Evolutionary conservation across 805 yeast genomes (phyloP).

Genomic region (Starmerella floris): DNA sequence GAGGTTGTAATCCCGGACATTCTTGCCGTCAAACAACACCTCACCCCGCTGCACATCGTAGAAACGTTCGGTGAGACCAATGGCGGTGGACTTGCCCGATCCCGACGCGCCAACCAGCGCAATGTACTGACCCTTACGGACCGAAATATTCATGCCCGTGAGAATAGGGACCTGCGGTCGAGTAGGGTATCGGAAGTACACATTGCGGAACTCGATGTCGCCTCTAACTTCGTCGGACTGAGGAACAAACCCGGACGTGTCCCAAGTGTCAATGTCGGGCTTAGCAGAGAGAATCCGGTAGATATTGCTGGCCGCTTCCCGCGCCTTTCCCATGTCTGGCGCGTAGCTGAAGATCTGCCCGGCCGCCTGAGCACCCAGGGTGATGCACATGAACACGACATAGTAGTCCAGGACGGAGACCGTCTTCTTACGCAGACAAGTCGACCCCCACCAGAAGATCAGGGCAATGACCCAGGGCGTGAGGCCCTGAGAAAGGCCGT

Average conservation of each 20-base stretch:
- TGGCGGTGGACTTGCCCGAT: conserved; percentile 48
- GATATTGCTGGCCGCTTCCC: conserved; percentile 28
- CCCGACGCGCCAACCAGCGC: conserved; percentile 61
- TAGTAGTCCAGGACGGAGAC: conserved; percentile 28
- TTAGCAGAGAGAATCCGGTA: conserved; percentile 25
- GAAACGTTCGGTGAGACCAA: conserved; percentile 38
- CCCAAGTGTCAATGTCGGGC: conserved; percentile 28
- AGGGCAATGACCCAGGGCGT: conserved; percentile 32
- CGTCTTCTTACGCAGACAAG: conserved; percentile 25
- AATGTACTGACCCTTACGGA: conserved; percentile 41
- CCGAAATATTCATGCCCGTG: conserved; percentile 35
- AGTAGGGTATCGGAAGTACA: conserved; percentile 53
- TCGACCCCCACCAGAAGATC: conserved; percentile 34
- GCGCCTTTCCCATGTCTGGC: conserved; percentile 34
- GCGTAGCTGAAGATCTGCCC: conserved; percentile 32
- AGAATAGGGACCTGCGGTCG: conserved; percentile 42
- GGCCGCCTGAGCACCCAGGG: conserved; percentile 34
- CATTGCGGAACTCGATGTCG: conserved; percentile 39
- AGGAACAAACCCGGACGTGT: conserved; percentile 23
- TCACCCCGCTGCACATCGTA: conserved; percentile 39
- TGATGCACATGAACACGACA: conserved; percentile 30
- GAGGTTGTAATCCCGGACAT: conserved; percentile 38
- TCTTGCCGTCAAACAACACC: conserved; percentile 40
- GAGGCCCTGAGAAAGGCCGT: conserved; percentile 30
- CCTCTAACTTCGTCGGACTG: conserved; percentile 33